A percentile compares a stretch with the other conserved stretches of the same genome.
Evolutionary conservation across 108 stramenopile species (phyloP).

Genomic region (Cyclotella choctawhatcheeana): DNA sequence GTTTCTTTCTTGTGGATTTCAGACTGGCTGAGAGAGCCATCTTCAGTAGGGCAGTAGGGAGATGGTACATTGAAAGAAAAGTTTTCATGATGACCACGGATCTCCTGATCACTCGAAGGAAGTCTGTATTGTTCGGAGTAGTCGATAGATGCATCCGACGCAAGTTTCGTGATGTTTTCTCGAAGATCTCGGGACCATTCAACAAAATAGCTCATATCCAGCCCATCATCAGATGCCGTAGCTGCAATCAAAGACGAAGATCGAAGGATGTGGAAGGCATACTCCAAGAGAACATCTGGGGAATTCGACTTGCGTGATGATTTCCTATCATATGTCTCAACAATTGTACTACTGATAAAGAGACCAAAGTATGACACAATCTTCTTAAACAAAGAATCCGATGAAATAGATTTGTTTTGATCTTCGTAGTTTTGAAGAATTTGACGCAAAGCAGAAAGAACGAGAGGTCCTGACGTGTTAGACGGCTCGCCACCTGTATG

Average conservation of each 20-base stretch:
- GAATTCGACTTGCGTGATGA: conserved; percentile 3
- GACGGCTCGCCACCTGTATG: conserved; percentile 33
- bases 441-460: conserved; percentile 23
- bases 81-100: conserved; percentile 7
- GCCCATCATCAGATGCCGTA: conserved; percentile 23
- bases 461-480: conserved; percentile 29
- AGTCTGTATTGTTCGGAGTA: conserved; percentile 19
- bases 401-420: background rate
- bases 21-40: background rate
- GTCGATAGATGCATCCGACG: conserved; percentile 4
- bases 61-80: conserved; percentile 18
- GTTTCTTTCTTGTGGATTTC: conserved; percentile 5
- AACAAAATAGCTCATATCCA: conserved; percentile 31
- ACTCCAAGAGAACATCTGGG: conserved; percentile 30
- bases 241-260: conserved; percentile 20
- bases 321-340: conserved; percentile 12
- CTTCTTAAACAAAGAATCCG: conserved; percentile 20
- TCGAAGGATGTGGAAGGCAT: conserved; percentile 31
- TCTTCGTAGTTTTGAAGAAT: background rate
- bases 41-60: background rate
- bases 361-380: conserved; percentile 32
- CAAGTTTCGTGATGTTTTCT: conserved; percentile 3
- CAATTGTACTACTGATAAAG: background rate
- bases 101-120: conserved; percentile 8
- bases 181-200: conserved; percentile 10